Evolutionary conservation across 192 early-diverging fungal species (phyloP), one percentile per base, ranked within the genome.

Genomic region (Umbelopsis sp.): DNA sequence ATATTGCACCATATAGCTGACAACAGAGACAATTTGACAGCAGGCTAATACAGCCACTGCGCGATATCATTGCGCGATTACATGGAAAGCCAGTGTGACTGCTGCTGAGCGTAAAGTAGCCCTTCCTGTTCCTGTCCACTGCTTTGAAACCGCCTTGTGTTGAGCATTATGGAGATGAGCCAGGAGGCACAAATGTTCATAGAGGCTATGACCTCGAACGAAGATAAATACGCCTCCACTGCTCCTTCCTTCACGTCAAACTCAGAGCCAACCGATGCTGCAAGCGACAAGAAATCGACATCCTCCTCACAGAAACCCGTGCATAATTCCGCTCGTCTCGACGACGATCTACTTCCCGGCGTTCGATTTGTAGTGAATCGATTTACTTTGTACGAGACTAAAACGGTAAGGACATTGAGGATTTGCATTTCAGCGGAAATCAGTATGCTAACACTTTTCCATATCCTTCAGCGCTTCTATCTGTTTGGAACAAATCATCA

Each of bases 341-440:
- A 72, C 7, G 46, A 52, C 25, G 35, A 66, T n/a, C 33, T 77
- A 6, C 55, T 52, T 23, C 47, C 76, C 7, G 61, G 65, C 46
- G 47, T 64, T 48, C 80, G 79, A 23, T 68, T 85, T 16, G 82
- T 88, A 12, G 77, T 91, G 53, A 93, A 85, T 76, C 86, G 86
- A 64, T 92, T 96, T 74, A 87, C 88, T 20, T 84, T 98, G 30
- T 96, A 95, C 75, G 96, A 98, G 69, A 98, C 91, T 66, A 88
- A 89, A 78, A 90, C 93, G 33, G 90, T 91, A 81, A 78, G 78
- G 37, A 6, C 18, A 3, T 22, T 35, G 18, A 1, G 15, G n/a
- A n/a, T 49, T 27, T 35, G 13, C 1, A 23, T 49, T 46, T 20
- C n/a, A 13, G 50, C 30, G 51, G 15, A 64, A 35, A 22, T 23